Evolutionary conservation across 495 filamentous ascomycete genomes (phyloP).

Genomic region (Penicillium atrosanguineum): DNA sequence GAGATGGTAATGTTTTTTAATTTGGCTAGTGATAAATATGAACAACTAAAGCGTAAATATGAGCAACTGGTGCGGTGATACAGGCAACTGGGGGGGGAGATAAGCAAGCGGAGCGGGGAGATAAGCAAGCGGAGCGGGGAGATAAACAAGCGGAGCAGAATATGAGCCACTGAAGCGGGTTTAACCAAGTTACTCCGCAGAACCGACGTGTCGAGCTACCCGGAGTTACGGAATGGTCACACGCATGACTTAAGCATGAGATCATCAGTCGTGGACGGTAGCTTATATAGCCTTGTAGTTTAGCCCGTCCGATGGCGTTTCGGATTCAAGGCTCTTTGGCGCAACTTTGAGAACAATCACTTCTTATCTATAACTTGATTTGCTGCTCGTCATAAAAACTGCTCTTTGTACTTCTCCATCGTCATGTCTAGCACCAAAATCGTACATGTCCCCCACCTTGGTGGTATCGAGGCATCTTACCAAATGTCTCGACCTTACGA

Average conservation of each 20-base stretch:
- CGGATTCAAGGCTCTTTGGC: not conserved
- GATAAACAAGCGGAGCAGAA: not conserved
- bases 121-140: not conserved
- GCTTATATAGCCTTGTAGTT: not conserved
- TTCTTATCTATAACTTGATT: not conserved
- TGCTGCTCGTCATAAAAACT: not conserved
- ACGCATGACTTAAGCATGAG: not conserved
- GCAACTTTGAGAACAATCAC: not conserved
- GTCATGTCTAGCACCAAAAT: conserved; percentile 22
- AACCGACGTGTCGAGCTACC: not conserved
- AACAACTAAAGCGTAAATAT: not conserved
- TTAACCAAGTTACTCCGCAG: not conserved
- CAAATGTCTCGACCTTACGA: conserved; percentile 34
- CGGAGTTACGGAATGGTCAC: not conserved
- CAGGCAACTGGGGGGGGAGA: too few species aligned
- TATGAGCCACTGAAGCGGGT: too few species aligned
- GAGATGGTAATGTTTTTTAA: too few species aligned
- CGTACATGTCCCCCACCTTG: conserved; percentile 35
- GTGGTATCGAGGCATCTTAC: conserved; percentile 33
- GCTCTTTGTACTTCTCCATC: not conserved
- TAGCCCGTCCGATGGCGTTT: not conserved
- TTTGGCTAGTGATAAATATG: too few species aligned
- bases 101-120: not conserved
- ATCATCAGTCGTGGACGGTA: not conserved
- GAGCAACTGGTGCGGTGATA: not conserved